Evolutionary conservation across 306 rosid genomes (phyloP), one percentile per base, ranked within the genome.

Genomic region (Canavalia gladiata): DNA sequence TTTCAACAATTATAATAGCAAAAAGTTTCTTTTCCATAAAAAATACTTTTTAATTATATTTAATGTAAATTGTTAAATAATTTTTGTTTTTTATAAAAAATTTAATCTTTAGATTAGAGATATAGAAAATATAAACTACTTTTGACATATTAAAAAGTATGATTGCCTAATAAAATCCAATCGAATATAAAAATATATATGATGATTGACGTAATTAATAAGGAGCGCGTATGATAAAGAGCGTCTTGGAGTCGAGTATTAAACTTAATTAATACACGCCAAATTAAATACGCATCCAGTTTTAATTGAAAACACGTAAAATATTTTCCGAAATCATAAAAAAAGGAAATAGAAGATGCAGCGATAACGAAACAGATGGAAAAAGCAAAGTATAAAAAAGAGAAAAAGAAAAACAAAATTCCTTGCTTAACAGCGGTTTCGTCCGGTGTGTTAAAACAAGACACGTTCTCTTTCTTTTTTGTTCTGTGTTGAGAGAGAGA

Each of bases 381-480:
- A n/a, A 76, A 47, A 39, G 34, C 31, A 83, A 71, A 62, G 63
- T 43, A 74, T 7, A 29, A 28, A 52, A 58, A 34, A 45, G 51
- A 7, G 33, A 28, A 4, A 45, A 37, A 50, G 8, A 58, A 47
- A 72, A 47, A 10, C 1, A 7, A 79, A 57, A 74, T 66, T 79
- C 77, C 37, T 84, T 79, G 13, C 87, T 84, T 84, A 72, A 56
- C 54, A 73, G 73, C 29, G 46, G 81, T 73, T 33, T 81, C 60
- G n/a, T 72, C 81, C 45, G 11, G 50, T 74, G 63, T 79, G 84
- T 79, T 79, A 73, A 45, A 84, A 73, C 51, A 37, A 29, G 57
- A 65, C 83, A 64, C 33, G 66, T 83, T 68, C 76, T 8, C 55
- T 54, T 45, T 56, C 70, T 7, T 64, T 18, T 46, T 42, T 13